These are phyloP conservation scores for Termitomyces sp. DNA, from an alignment of 768 basidiomycete genomes.

Conservation along the genomic window DNA sequence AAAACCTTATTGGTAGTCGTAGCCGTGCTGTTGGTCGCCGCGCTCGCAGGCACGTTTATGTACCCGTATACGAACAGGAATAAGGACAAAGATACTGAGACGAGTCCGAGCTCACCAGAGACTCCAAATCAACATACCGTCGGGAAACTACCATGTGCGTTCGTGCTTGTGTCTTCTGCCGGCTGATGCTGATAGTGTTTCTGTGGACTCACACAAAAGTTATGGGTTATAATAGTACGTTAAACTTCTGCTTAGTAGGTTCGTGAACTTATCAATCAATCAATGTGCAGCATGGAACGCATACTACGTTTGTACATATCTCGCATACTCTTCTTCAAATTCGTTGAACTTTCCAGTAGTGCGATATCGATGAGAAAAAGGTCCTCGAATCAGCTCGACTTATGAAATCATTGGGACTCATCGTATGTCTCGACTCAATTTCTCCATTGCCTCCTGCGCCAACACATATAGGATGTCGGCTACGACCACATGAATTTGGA, in stretches of 20 bases:
- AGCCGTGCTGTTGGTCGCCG: not conserved
- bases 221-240: constrained; percentile 65
- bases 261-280: not conserved
- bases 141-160: constrained; percentile 7
- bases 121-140: not conserved
- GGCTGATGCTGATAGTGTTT: not conserved
- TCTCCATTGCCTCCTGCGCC: not conserved
- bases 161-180: too few species aligned
- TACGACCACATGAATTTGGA: constrained; percentile 63
- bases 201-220: constrained; percentile 28
- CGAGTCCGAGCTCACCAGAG: not conserved
- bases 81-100: too few species aligned
- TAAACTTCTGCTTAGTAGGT: not conserved
- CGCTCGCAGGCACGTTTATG: constrained; percentile 1
- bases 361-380: constrained; percentile 55
- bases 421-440: constrained; percentile 27
- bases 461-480: constrained; percentile 43
- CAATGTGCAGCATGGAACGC: constrained; percentile 60
- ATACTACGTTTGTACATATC: constrained; percentile 44
- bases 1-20: constrained; percentile 2
- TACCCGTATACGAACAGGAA: not conserved
- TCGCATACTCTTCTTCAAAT: not conserved
- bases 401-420: constrained; percentile 46
- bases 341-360: constrained; percentile 31
- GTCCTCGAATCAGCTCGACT: constrained; percentile 47